Evolutionary conservation across 768 basidiomycete species (phyloP), one percentile per base, ranked within the genome.

Genomic region (Collybia nuda): DNA sequence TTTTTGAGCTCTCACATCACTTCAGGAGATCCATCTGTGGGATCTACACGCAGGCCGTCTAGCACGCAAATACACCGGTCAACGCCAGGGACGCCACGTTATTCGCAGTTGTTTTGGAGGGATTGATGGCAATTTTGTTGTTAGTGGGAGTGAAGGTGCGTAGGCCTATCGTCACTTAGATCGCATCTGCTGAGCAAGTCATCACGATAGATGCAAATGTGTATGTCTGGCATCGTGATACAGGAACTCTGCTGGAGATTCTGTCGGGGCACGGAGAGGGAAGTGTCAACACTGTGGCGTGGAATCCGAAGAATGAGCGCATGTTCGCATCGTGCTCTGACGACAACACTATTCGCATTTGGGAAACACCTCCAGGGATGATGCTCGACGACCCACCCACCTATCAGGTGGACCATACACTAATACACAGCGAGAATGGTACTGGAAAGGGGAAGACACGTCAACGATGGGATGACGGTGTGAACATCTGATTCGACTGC

Each of bases 311-410:
- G 44, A 88, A 93, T 62, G 80, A 85, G 57, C 83, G 86, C 50
- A 89, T 98, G 86, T 98, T 98, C 71, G 97, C 97, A 26, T 93
- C 91, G 38, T 97, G 93, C 67, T 93, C 93, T 39, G 96, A 99
- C 65, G 96, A 99, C 70, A 72, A 75, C 48, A 91, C 88, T 15
- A 84, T 99, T 59, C 84, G 93, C 53, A 87, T 96, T 75, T 96
- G 93, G 93, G 89, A 92, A 68, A 74, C 81, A 39, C 71, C 70
- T 38, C 56, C 61, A 29, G 64, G 59, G 40, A 48, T 58, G 57
- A 56, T 62, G 59, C 44, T 48, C 22, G 59, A 62, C 15, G 55
- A 56, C 37, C 35, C 51, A 9, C 35, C 54, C 23, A 40, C 48
- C 19, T 54, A 48, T 19, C 46, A 62, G 23, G 51, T 57, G 24